Conservation (phyloP, 768 basidiomycete species). For the Phlebiopsis flavidoalba region DNA sequence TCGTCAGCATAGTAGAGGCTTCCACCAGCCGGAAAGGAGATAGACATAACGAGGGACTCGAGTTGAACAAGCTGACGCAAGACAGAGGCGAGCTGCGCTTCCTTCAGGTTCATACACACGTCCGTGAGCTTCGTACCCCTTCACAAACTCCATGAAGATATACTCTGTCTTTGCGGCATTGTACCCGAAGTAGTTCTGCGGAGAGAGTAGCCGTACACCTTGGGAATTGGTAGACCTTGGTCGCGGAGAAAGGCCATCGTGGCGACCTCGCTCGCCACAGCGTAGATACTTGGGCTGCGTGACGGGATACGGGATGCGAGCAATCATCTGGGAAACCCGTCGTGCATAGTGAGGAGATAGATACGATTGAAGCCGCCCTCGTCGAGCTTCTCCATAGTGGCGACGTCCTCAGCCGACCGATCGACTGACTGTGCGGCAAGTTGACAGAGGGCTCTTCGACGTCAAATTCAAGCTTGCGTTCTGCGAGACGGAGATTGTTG, state of each 20-base stretch:
- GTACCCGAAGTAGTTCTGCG: neutral
- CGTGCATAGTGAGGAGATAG: conserved; percentile 26
- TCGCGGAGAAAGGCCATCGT: conserved; percentile 18
- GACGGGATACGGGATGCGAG: conserved; percentile 19
- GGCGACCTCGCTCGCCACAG: conserved; percentile 20
- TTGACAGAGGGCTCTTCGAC: conserved; percentile 32
- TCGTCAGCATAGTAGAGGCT: conserved; percentile 44
- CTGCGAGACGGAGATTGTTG: conserved; percentile 38
- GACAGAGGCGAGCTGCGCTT: conserved; percentile 3
- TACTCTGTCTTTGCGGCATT: conserved; percentile 10
- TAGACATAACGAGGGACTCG: conserved; percentile 36
- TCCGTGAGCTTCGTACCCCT: conserved; percentile 4
- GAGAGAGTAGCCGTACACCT: conserved; percentile 20
- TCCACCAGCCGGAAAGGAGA: conserved; percentile 43
- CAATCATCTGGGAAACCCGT: conserved; percentile 19
- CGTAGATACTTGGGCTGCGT: conserved; percentile 17
- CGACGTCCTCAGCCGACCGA: conserved; percentile 31
- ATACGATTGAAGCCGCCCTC: conserved; percentile 31
- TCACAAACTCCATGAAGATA: conserved; percentile 11
- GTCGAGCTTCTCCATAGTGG: conserved; percentile 32
- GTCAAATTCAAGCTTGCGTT: conserved; percentile 37
- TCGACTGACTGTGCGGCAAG: conserved; percentile 38
- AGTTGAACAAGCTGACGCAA: conserved; percentile 6
- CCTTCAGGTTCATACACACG: conserved; percentile 2
- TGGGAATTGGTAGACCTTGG: conserved; percentile 16